Percentiles rank a stretch among this genome's conserved stretches.
phyloP scores from a whole-genome alignment of 345 rosid species.

The Aquilaria malaccensis region DNA sequence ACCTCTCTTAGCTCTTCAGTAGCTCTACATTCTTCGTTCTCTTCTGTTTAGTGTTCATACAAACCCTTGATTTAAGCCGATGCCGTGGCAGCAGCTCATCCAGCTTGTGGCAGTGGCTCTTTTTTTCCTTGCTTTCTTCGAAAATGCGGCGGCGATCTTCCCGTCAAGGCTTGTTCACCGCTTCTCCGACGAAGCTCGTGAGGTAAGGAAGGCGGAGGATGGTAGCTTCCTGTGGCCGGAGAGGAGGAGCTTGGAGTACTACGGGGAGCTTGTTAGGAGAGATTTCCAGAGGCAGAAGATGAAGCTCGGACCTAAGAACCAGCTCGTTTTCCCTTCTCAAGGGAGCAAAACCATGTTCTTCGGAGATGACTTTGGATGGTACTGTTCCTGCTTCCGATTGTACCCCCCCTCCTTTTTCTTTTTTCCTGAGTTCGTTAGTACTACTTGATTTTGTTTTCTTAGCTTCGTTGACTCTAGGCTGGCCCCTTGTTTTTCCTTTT shows the following conservation, averaged over 20 bases:
- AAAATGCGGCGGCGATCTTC: slow-evolving; percentile 21
- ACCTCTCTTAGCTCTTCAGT: neutral
- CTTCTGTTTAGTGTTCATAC: neutral
- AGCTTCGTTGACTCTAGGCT: too few species aligned
- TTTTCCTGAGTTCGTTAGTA: neutral
- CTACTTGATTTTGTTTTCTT: neutral
- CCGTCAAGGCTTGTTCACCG: slow-evolving; percentile 66
- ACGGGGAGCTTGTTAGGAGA: slow-evolving; percentile 33
- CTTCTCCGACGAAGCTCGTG: slow-evolving; percentile 66
- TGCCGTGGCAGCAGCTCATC: slow-evolving; percentile 25
- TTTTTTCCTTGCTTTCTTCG: slow-evolving; percentile 4
- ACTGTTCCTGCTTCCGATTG: slow-evolving; percentile 8
- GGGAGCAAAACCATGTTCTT: slow-evolving; percentile 63
- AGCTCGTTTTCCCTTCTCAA: slow-evolving; percentile 64
- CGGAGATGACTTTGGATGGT: slow-evolving; percentile 84
- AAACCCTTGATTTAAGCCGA: slow-evolving; percentile 21
- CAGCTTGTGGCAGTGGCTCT: slow-evolving; percentile 12
- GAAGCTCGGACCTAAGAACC: slow-evolving; percentile 56
- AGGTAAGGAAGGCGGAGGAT: slow-evolving; percentile 22
- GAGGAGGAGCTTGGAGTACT: slow-evolving; percentile 55
- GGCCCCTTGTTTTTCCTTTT: too few species aligned
- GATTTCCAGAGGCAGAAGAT: slow-evolving; percentile 66
- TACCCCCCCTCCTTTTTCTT: neutral
- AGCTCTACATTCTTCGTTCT: neutral
- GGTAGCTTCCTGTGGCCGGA: slow-evolving; percentile 35